Evolutionary conservation across 2,329 filamentous ascomycete species (phyloP).

Genomic region (Neopestalotiopsis clavispora): DNA sequence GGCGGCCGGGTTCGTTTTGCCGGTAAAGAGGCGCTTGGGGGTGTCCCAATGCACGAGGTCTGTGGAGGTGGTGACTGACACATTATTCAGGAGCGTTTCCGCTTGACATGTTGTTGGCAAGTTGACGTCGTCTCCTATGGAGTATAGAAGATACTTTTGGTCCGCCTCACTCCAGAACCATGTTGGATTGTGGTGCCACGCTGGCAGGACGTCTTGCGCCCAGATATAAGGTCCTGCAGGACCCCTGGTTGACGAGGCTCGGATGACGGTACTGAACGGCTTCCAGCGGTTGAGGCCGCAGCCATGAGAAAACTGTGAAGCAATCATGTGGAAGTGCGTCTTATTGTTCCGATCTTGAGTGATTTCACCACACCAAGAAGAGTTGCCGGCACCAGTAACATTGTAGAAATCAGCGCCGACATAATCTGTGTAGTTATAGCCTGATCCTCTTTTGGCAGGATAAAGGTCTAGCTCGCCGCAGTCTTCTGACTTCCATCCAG

Average conservation of each 20-base stretch:
- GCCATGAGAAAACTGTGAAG: slow-evolving; percentile 48
- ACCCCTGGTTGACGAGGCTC: slow-evolving; percentile 48
- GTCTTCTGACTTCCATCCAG: slow-evolving; percentile 48
- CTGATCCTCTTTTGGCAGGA: slow-evolving; percentile 43
- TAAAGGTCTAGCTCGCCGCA: slow-evolving; percentile 50
- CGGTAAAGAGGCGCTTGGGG: slow-evolving; percentile 21
- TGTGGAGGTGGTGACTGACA: slow-evolving; percentile 36
- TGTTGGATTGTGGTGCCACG: slow-evolving; percentile 52
- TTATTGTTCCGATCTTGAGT: slow-evolving; percentile 44
- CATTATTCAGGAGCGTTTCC: slow-evolving; percentile 32
- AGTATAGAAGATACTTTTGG: slow-evolving; percentile 48
- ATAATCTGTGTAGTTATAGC: slow-evolving; percentile 50
- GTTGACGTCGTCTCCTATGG: slow-evolving; percentile 43
- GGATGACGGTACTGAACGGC: slow-evolving; percentile 49
- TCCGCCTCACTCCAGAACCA: slow-evolving; percentile 49
- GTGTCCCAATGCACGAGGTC: slow-evolving; percentile 28
- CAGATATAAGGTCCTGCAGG: slow-evolving; percentile 50
- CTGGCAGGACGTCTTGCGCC: slow-evolving; percentile 43
- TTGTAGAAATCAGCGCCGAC: slow-evolving; percentile 30
- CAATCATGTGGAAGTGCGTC: slow-evolving; percentile 48
- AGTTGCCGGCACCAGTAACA: slow-evolving; percentile 34
- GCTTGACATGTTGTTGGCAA: slow-evolving; percentile 28
- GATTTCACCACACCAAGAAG: slow-evolving; percentile 54
- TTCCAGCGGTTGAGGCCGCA: slow-evolving; percentile 53
- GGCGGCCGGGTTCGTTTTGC: slow-evolving; percentile 46